Percentiles rank a stretch among this genome's conserved stretches.
Evolutionary conservation across 78 protist species (phyloP).

Genomic region (Acrasis kona): DNA sequence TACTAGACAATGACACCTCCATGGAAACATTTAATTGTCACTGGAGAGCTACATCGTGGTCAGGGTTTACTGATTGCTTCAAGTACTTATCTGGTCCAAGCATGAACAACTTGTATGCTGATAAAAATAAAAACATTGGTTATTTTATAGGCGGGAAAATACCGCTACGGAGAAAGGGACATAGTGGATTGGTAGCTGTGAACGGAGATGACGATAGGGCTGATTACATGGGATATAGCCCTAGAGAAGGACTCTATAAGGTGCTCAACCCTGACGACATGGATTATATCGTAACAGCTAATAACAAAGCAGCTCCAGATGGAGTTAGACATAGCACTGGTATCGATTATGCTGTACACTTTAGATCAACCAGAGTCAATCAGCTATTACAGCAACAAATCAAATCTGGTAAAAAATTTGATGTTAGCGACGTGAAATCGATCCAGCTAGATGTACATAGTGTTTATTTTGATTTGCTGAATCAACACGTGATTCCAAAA

Average conservation of each 20-base stretch:
- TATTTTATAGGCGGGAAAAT: not conserved
- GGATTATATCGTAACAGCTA: not conserved
- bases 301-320: not conserved
- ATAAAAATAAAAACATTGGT: not conserved
- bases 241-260: not conserved
- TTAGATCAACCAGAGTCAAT: not conserved
- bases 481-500: not conserved
- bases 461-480: not conserved
- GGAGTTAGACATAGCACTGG: not conserved
- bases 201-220: constrained; percentile 3
- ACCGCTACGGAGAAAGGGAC: not conserved
- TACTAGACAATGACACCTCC: not conserved
- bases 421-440: not conserved
- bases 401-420: not conserved
- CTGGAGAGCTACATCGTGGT: not conserved
- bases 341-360: not conserved
- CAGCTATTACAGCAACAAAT: not conserved
- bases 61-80: not conserved
- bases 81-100: not conserved
- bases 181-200: not conserved
- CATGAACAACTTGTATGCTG: not conserved
- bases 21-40: no score
- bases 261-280: no score
- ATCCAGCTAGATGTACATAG: not conserved
- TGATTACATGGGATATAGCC: not conserved